Conservation (phyloP, 768 basidiomycete species). For the Paxillus rubicundulus region DNA sequence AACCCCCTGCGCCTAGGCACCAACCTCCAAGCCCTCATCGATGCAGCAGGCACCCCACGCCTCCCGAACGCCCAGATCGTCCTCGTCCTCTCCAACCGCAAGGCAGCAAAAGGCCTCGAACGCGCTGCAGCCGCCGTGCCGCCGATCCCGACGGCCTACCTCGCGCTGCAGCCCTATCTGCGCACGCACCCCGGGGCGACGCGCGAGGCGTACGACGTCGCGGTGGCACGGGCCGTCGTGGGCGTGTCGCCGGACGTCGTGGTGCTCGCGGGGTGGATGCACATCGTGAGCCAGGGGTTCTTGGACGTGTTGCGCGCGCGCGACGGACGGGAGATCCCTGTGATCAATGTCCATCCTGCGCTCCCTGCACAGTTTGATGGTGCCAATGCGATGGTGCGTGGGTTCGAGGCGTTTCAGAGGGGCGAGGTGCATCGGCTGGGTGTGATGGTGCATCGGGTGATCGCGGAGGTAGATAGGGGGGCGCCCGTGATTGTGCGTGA, state of each 20-base stretch:
- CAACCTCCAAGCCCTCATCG: slow-evolving; percentile 94
- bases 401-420: slow-evolving; percentile 82
- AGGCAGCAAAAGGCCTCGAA: slow-evolving; percentile 83
- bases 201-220: slow-evolving; percentile 80
- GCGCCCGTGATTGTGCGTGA: slow-evolving; percentile 81
- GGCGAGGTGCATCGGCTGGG: slow-evolving; percentile 80
- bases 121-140: slow-evolving; percentile 73
- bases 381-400: slow-evolving; percentile 84
- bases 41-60: slow-evolving; percentile 76
- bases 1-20: slow-evolving; percentile 53
- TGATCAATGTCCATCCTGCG: slow-evolving; percentile 97
- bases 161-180: slow-evolving; percentile 82
- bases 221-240: slow-evolving; percentile 69
- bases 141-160: slow-evolving; percentile 77
- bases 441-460: slow-evolving; percentile 91
- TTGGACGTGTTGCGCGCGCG: slow-evolving; percentile 55
- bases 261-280: slow-evolving; percentile 99
- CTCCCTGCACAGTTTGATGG: slow-evolving; percentile 96
- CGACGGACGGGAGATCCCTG: slow-evolving; percentile 53
- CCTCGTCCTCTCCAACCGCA: slow-evolving; percentile 89
- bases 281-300: slow-evolving; percentile 83
- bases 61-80: slow-evolving; percentile 68
- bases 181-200: slow-evolving; percentile 71
- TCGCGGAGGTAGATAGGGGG: slow-evolving; percentile 91
- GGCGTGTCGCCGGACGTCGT: slow-evolving; percentile 73